Conservation (phyloP, 2,329 filamentous ascomycete genomes). For the Fusarium sp. region DNA sequence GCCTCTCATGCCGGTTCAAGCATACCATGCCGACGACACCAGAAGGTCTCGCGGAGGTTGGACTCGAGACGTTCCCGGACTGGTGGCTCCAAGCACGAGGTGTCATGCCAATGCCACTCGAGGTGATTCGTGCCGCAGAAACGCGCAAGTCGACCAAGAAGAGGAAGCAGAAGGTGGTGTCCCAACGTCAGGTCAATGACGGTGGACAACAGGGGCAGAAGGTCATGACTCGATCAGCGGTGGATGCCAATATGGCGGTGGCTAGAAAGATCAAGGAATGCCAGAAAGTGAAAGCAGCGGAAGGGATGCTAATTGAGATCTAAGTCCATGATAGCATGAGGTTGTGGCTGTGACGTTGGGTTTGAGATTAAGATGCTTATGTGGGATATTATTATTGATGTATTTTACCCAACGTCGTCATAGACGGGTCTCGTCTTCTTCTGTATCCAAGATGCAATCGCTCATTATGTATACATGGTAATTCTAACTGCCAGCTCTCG, state of each 20-base stretch:
- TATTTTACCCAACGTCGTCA: background rate
- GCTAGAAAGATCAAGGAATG: background rate
- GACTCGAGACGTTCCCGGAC: constrained; percentile 55
- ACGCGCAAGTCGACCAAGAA: constrained; percentile 17
- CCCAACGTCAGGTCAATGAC: background rate
- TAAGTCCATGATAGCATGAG: background rate
- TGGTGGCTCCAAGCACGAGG: constrained; percentile 55
- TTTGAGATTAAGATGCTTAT: background rate
- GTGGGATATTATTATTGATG: background rate
- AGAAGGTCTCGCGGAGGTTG: constrained; percentile 56
- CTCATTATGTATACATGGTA: background rate
- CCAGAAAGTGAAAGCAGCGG: constrained; percentile 1
- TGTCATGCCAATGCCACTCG: constrained; percentile 25
- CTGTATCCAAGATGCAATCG: background rate
- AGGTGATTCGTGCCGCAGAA: constrained; percentile 2
- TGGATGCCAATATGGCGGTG: background rate
- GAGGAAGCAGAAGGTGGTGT: constrained; percentile 15
- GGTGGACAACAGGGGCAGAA: background rate
- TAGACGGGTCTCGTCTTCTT: background rate
- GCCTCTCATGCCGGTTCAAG: constrained; percentile 55
- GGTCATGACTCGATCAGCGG: background rate
- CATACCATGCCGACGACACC: constrained; percentile 61
- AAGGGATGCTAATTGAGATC: constrained; percentile 29
- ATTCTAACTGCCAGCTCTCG: background rate
- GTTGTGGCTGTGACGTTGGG: background rate